Percentiles rank a stretch among this genome's conserved stretches.
These are phyloP conservation scores for Trametes maxima DNA, from an alignment of 768 basidiomycete genomes.

Conservation along the genomic window DNA sequence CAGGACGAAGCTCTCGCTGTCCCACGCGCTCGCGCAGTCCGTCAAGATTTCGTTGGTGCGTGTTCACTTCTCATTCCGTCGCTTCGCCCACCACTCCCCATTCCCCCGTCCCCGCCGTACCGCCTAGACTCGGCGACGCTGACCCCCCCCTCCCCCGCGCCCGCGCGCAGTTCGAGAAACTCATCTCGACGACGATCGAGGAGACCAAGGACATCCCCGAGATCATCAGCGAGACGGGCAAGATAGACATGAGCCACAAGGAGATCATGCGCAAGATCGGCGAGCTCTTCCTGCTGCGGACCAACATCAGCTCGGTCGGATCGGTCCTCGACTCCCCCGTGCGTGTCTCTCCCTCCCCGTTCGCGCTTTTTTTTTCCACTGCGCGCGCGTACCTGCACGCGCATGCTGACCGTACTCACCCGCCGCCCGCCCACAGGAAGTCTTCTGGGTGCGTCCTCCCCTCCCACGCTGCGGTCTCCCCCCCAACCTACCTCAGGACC, in stretches of 20 bases:
- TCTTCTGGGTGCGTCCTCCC: slow-evolving; percentile 78
- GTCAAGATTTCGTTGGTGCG: slow-evolving; percentile 92
- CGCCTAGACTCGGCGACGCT: neutral
- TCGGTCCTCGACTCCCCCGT: slow-evolving; percentile 96
- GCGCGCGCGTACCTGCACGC: neutral
- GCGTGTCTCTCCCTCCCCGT: slow-evolving; percentile 34
- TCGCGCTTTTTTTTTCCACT: too few species aligned
- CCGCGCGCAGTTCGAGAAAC: slow-evolving; percentile 74
- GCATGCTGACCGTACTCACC: slow-evolving; percentile 4
- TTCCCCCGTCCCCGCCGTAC: neutral
- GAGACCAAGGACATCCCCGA: slow-evolving; percentile 97
- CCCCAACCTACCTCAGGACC: neutral
- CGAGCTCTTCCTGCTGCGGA: slow-evolving; percentile 88
- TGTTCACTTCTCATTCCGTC: neutral
- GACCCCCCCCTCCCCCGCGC: neutral
- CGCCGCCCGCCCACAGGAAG: slow-evolving; percentile 55
- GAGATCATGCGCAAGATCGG: slow-evolving; percentile 99
- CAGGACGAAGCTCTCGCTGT: slow-evolving; percentile 95
- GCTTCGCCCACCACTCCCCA: neutral
- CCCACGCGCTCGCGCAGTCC: slow-evolving; percentile 93
- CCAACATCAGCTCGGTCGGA: slow-evolving; percentile 94
- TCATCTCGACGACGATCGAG: slow-evolving; percentile 91
- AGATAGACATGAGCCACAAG: slow-evolving; percentile 89
- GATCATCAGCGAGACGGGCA: slow-evolving; percentile 90
- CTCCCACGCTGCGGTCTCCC: neutral